These are phyloP conservation scores for Calamus simplicifolius DNA, from an alignment of 176 grass and related monocot species.

Conservation along the genomic window DNA sequence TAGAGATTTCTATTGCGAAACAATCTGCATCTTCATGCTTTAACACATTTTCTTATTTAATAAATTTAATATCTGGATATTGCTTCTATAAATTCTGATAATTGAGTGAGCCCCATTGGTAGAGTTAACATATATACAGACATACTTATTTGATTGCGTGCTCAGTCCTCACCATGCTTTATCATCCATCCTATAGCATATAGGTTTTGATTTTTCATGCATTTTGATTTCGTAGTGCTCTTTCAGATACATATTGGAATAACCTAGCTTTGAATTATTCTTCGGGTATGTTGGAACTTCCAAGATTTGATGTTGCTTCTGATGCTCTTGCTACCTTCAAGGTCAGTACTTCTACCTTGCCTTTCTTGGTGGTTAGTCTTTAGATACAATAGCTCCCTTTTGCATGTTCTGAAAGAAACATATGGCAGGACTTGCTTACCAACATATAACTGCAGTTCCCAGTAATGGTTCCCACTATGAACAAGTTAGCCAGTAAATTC, in stretches of 20 bases:
- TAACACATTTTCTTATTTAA: too few relatives aligned
- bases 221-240: slow-evolving; percentile 85
- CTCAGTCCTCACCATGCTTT: background rate
- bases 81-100: too few relatives aligned
- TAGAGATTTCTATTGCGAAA: too few relatives aligned
- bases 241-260: slow-evolving; percentile 95
- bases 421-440: slow-evolving; percentile 84
- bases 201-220: slow-evolving; percentile 37
- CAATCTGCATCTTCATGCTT: too few relatives aligned
- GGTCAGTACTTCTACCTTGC: slow-evolving; percentile 28
- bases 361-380: background rate
- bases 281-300: slow-evolving; percentile 90
- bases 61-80: too few relatives aligned
- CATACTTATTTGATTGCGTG: too few relatives aligned
- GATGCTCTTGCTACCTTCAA: slow-evolving; percentile 99
- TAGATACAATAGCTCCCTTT: too few relatives aligned
- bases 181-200: background rate
- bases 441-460: slow-evolving; percentile 84
- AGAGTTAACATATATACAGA: too few relatives aligned
- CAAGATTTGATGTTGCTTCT: slow-evolving; percentile 99
- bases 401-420: slow-evolving; percentile 20
- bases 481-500: slow-evolving; percentile 43
- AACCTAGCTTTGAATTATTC: slow-evolving; percentile 90
- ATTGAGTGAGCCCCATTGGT: too few relatives aligned
- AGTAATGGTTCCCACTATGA: too few relatives aligned